Evolutionary conservation across 768 basidiomycete species (phyloP), one percentile per base, ranked within the genome.

Genomic region (Naematelia aurantialba): DNA sequence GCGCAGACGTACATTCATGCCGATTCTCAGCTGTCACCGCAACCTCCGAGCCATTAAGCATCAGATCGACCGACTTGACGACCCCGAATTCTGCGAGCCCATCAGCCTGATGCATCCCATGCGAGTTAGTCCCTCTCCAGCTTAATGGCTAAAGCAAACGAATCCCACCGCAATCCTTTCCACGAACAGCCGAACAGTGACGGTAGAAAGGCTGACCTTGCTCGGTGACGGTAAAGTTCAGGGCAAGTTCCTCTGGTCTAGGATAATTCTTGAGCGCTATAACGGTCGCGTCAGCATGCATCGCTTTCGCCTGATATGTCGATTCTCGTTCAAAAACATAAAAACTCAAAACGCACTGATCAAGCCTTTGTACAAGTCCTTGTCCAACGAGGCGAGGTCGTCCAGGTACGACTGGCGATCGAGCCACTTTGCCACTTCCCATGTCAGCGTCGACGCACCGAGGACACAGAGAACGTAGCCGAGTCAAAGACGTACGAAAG

Each of bases 401-500:
- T 97, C 93, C 25, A 97, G 80, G 80, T 89, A 92, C 64, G 87
- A 89, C 75, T 93, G 89, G 71, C 86, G 85, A 22, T 89, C 91
- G 0, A 98, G 82, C 92, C 77, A 77, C 63, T 76, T 76, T 10
- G 75, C 71, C 89, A 97, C 89, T 89, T 8, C 45, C 24, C 5
- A 45, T 22, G 34, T n/a, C 47, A 34, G 21, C 19, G 17, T 30
- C 24, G 29, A 42, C 21, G 13, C 34, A 10, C 44, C 26, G n/a
- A 39, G 30, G 21, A 45, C 24, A 52, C 42, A 3, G 3, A 19
- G 12, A 25, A n/a, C n/a, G n/a, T n/a, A n/a, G n/a, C n/a, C n/a
- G n/a, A n/a, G n/a, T n/a, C n/a, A n/a, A n/a, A n/a, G n/a, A 66
- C 69, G 46, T 84, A 55, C 96, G 81, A 82, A 98, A 98, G 81